A percentile compares a stretch with the other conserved stretches of the same genome.
These are phyloP conservation scores for Botrytis fragariae DNA, from an alignment of 2,329 filamentous ascomycete genomes.

Conservation along the genomic window DNA sequence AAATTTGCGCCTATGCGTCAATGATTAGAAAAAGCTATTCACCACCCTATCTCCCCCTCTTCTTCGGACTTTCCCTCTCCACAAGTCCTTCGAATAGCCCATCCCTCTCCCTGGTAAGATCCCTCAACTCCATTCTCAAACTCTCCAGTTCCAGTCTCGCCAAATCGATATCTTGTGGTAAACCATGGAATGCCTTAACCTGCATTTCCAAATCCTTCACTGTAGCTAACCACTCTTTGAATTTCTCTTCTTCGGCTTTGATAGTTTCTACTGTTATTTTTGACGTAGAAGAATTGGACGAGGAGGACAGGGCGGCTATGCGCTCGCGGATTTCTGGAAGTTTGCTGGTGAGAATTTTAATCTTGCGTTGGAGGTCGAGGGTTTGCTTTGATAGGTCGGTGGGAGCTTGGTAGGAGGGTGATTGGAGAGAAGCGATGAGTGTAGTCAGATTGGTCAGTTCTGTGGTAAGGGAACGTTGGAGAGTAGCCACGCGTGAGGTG, in stretches of 20 bases:
- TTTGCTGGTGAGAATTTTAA: slow-evolving; percentile 64
- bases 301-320: slow-evolving; percentile 42
- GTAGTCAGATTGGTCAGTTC: slow-evolving; percentile 46
- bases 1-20: not conserved
- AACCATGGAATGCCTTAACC: slow-evolving; percentile 63
- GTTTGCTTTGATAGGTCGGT: slow-evolving; percentile 65
- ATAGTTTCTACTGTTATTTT: slow-evolving; percentile 56
- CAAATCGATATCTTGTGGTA: slow-evolving; percentile 68
- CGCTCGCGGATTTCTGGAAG: slow-evolving; percentile 65
- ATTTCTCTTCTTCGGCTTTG: slow-evolving; percentile 55
- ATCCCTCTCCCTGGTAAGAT: slow-evolving; percentile 63
- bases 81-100: slow-evolving; percentile 72
- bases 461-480: slow-evolving; percentile 54
- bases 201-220: slow-evolving; percentile 61
- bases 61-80: slow-evolving; percentile 55
- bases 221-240: slow-evolving; percentile 54
- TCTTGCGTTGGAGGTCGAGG: slow-evolving; percentile 68
- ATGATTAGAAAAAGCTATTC: not conserved
- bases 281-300: slow-evolving; percentile 18
- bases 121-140: slow-evolving; percentile 61
- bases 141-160: slow-evolving; percentile 69
- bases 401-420: slow-evolving; percentile 52
- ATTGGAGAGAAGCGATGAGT: slow-evolving; percentile 46
- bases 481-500: slow-evolving; percentile 50
- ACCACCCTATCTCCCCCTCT: slow-evolving; percentile 24